Evolutionary conservation across 352 stramenopile genomes (phyloP), one percentile per base, ranked within the genome.

Genomic region (Phytophthora uliginosa): DNA sequence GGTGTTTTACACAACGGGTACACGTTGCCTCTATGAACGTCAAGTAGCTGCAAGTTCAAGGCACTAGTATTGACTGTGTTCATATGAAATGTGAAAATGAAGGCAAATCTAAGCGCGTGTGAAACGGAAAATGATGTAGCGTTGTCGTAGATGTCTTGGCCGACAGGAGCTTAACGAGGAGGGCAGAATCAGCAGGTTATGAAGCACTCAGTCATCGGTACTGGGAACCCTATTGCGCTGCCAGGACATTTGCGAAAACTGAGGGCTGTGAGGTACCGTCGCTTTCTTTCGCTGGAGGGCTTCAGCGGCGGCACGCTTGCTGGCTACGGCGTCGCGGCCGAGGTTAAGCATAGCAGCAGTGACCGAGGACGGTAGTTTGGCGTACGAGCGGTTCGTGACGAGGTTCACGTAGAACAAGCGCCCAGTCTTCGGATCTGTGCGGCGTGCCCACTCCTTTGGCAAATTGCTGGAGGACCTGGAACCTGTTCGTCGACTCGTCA

Each of bases 171-270:
- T 54, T 71, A 70, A 73, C 36, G 36, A 66, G 47, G 26, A 65
- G 36, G 45, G n/a, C 26, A 51, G 45, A 34, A 61, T 12, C 17
- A 50, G 63, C 26, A 50, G 20, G 38, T 22, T 33, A 54, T 20
- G 17, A 8, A 38, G 47, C 24, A 63, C 34, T 83, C 67, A 85
- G 31, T 87, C 77, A 40, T 80, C 71, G 51, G 77, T 83, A 10
- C 26, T 59, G 8, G 72, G 68, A 5, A 66, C 74, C 26, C 74
- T 78, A 65, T 93, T 95, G 52, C 83, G 83, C 56, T 96, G 86
- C 87, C 89, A 95, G 50, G 89, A 95, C 86, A 93, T 95, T 55
- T 93, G 83, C 20, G 89, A 93, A 61, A 94, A 93, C 61, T 90
- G 84, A 8, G 86, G 87, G 45, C 87, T 95, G 47, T 93, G 83